Evolutionary conservation across 345 rosid species (phyloP).

Genomic region (Triadica sebifera): DNA sequence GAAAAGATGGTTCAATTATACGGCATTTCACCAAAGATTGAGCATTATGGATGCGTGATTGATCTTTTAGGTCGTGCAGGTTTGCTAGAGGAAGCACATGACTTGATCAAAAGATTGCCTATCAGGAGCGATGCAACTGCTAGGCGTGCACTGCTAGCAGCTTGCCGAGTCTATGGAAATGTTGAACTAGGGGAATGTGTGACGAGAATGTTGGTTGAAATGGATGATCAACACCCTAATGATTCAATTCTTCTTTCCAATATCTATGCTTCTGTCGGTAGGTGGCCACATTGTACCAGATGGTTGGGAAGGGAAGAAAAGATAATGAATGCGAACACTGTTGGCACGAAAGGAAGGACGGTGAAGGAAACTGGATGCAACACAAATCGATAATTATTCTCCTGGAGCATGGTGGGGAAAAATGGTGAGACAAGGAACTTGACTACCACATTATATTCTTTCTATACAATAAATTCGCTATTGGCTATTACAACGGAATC

Average conservation of each 20-base stretch:
- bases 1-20: constrained; percentile 51
- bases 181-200: constrained; percentile 44
- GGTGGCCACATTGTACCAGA: constrained; percentile 30
- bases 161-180: constrained; percentile 62
- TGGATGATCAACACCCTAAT: constrained; percentile 44
- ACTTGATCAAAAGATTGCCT: constrained; percentile 46
- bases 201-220: constrained; percentile 40
- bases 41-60: constrained; percentile 65
- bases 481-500: no score
- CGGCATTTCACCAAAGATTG: constrained; percentile 42
- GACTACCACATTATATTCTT: no score
- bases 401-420: constrained; percentile 1
- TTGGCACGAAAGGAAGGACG: constrained; percentile 15
- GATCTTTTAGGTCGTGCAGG: constrained; percentile 71
- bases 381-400: constrained; percentile 25
- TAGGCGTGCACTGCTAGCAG: constrained; percentile 67
- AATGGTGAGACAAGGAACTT: no score
- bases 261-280: constrained; percentile 51
- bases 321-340: not conserved
- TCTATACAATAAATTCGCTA: no score
- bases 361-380: constrained; percentile 55
- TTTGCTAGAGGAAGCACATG: constrained; percentile 55
- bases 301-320: constrained; percentile 24
- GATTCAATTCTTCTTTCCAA: constrained; percentile 53
- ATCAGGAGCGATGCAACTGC: constrained; percentile 49